Evolutionary conservation across 371 early-diverging fungal species (phyloP), one percentile per base, ranked within the genome.

Genomic region (Nematocida sp.): DNA sequence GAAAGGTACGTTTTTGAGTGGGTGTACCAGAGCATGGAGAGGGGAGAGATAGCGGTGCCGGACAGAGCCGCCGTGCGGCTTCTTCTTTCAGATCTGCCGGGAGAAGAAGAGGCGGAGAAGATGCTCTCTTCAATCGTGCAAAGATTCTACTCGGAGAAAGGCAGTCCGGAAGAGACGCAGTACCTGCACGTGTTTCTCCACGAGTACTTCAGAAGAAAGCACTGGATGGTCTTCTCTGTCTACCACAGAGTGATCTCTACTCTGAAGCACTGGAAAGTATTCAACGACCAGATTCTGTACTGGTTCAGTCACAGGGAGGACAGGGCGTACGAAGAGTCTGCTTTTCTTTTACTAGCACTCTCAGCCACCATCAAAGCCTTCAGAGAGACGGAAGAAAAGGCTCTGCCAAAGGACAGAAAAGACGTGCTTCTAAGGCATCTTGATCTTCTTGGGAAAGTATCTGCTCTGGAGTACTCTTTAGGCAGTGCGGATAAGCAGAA

Each of bases 261-360:
- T 34, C 45, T 70, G 36, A 60, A 58, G 32, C 62, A 70, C 62
- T 70, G 74, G 74, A 70, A 60, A 48, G 74, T 70, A 4, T 57
- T 70, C 25, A 70, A 70, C 34, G 74, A 70, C 38, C 74, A 70
- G 31, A 70, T 70, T 8, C n/a, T 70, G 3, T 58, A 57, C 23
- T 70, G 74, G 74, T 67, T 67, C 43, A 36, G 40, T 13, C 25
- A 34, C 41, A 46, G 50, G 27, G 46, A 60, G 34, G 50, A 60
- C 38, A 34, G 17, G 19, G 27, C 50, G 4, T 45, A 60, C 49
- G 60, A 19, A n/a, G 48, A 43, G 45, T 37, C 5, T 5, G 41
- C 32, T 19, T 49, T 60, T 15, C 37, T 58, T 7, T 56, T 60
- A 7, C 17, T 63, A n/a, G 67, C 19, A 3, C 63, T 58, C 21